phyloP scores from a whole-genome alignment of 1,139 yeast genomes.

The Zygoascus meyerae region DNA sequence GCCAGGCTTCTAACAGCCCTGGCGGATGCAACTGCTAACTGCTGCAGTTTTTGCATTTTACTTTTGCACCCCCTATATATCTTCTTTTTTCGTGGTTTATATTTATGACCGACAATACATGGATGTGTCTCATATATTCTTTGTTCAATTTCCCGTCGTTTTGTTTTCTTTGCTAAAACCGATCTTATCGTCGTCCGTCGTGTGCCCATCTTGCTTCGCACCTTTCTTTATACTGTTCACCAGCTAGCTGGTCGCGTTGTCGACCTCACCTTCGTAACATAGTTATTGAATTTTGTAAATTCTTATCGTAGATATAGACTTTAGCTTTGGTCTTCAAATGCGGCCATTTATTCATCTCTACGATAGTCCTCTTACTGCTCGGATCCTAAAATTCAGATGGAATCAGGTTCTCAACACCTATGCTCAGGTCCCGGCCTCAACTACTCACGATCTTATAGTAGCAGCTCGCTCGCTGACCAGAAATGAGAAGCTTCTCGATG shows the following conservation, averaged over 20 bases:
- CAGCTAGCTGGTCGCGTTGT: background rate
- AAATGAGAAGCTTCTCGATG: background rate
- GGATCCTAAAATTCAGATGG: constrained; percentile 1
- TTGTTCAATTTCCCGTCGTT: background rate
- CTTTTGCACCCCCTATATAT: background rate
- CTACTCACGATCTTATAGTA: constrained; percentile 4
- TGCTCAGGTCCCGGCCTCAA: constrained; percentile 1
- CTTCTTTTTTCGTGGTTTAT: background rate
- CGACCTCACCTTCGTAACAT: background rate
- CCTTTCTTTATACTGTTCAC: background rate
- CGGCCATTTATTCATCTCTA: constrained; percentile 8
- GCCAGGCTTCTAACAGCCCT: background rate
- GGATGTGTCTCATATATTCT: no score
- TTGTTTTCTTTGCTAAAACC: no score
- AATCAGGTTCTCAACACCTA: background rate
- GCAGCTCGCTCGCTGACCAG: constrained; percentile 4
- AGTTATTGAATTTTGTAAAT: no score
- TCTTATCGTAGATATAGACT: background rate
- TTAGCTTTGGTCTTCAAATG: background rate
- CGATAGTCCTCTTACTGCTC: constrained; percentile 7
- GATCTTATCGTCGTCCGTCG: no score
- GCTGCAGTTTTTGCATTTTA: background rate
- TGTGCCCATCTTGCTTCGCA: background rate
- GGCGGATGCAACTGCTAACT: constrained; percentile 12
- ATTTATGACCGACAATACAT: no score